Evolutionary conservation across 2,329 filamentous ascomycete genomes (phyloP), one percentile per base, ranked within the genome.

Genomic region (Phyllosticta citrichinensis): DNA sequence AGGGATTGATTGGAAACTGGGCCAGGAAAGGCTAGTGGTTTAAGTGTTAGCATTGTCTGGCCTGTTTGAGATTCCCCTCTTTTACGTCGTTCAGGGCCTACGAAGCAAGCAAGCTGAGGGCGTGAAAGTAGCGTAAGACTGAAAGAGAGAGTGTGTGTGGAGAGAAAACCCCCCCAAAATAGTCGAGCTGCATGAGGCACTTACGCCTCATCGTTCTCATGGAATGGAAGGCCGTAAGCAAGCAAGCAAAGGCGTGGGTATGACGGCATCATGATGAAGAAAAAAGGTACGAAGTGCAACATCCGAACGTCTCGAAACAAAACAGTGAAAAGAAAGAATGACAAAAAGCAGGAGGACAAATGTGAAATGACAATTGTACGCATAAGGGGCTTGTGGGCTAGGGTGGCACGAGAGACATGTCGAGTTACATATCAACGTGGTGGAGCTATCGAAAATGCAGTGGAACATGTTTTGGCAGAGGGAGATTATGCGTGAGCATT

Each of bases 1-100:
- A 91, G 9, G 91, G 89, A 70, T 96, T 96, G 63, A 86, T 76
- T 27, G 85, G 83, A 69, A 70, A 72, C 51, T 86, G 86, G 53
- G 86, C 79, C 67, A 87, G 85, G 73, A 95, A 96, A 1, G 91
- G 87, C 89, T 93, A 57, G 22, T 55, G 22, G 53, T 55, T 25
- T 27, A 19, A 40, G 20, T 22, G 52, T 25, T 8, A 27, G 33
- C 19, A 33, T 17, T 24, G 25, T 35, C 14, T n/a, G 40, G 12
- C 35, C 4, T 40, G 35, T 14, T 40, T 12, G 11, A 40, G 35
- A 11, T 11, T 11, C 35, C 12, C 17, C 10, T 40, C 35, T 33
- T 12, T 14, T 5, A 14, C 35, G 3, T 40, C 17, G 12, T 5
- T 12, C 4, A 14, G 12, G 17, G 12, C 35, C 35, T 40, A 14